These are phyloP conservation scores for Jatropha curcas DNA, from an alignment of 345 rosid genomes.

Conservation along the genomic window DNA sequence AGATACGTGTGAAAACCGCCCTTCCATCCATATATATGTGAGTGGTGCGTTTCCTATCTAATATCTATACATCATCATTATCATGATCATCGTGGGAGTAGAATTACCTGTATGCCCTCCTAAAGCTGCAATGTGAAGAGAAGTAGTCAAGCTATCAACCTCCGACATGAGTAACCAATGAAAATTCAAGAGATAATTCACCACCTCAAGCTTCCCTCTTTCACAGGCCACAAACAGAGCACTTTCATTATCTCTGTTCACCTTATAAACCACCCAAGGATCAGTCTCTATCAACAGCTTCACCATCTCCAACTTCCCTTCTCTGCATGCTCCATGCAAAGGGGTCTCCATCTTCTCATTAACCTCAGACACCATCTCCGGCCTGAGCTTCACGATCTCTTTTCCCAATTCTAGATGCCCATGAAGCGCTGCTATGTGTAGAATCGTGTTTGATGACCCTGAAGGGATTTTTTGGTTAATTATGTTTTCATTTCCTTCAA, in stretches of 20 bases:
- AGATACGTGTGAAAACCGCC: too few species aligned
- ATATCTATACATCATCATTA: too few species aligned
- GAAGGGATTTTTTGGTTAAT: constrained; percentile 12
- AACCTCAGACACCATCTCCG: constrained; percentile 33
- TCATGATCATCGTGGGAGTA: too few species aligned
- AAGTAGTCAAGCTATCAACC: constrained; percentile 31
- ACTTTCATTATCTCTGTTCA: constrained; percentile 15
- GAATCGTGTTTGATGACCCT: constrained; percentile 30
- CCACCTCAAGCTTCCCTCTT: constrained; percentile 36
- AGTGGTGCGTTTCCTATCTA: too few species aligned
- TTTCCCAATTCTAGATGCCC: constrained; percentile 45
- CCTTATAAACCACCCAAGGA: constrained; percentile 24
- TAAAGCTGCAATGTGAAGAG: constrained; percentile 43
- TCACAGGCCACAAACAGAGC: constrained; percentile 34
- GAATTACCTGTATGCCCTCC: constrained; percentile 41
- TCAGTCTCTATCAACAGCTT: constrained; percentile 33
- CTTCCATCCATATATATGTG: too few species aligned
- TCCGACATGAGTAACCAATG: constrained; percentile 35
- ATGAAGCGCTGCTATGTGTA: constrained; percentile 45
- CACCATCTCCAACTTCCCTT: constrained; percentile 40
- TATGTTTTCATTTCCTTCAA: constrained; percentile 18
- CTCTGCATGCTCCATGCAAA: constrained; percentile 46
- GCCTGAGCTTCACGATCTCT: constrained; percentile 43
- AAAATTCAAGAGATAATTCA: constrained; percentile 18
- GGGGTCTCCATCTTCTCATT: constrained; percentile 47